phyloP scores from a whole-genome alignment of 2,329 filamentous ascomycete genomes.

The Acephala macrosclerotiorum region DNA sequence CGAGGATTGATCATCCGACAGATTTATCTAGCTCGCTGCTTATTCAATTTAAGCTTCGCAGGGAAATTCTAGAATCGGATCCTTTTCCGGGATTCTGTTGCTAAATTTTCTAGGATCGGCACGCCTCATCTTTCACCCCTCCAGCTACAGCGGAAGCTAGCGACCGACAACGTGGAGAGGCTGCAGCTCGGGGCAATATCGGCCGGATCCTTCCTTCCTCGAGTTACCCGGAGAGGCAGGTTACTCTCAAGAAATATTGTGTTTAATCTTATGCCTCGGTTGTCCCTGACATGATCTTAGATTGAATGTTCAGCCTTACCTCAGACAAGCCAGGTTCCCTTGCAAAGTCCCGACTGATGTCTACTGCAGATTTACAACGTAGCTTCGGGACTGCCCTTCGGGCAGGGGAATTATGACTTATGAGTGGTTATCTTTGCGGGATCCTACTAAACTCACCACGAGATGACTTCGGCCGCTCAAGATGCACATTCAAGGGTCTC shows the following conservation, averaged over 20 bases:
- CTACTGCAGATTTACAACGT: neutral
- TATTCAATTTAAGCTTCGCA: slow-evolving; percentile 10
- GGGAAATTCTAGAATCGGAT: neutral
- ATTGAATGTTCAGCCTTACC: neutral
- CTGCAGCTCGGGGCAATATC: no score
- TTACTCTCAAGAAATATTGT: neutral
- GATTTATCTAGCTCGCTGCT: neutral
- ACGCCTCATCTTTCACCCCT: neutral
- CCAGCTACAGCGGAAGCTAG: neutral
- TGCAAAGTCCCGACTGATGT: neutral
- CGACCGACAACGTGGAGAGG: neutral
- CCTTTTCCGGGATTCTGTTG: neutral
- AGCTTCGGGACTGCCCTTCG: no score
- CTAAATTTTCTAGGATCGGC: neutral
- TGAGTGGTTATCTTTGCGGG: no score
- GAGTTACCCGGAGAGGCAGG: neutral
- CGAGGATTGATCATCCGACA: neutral
- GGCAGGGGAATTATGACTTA: no score
- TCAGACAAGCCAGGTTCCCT: neutral
- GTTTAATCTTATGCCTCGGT: neutral
- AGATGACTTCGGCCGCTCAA: neutral
- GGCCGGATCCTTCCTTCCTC: neutral
- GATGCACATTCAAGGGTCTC: neutral
- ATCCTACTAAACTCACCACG: neutral
- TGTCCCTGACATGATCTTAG: neutral